Evolutionary conservation across 1,284 basidiomycete genomes (phyloP).

Genomic region (Melampsora abietis-canadensis): DNA sequence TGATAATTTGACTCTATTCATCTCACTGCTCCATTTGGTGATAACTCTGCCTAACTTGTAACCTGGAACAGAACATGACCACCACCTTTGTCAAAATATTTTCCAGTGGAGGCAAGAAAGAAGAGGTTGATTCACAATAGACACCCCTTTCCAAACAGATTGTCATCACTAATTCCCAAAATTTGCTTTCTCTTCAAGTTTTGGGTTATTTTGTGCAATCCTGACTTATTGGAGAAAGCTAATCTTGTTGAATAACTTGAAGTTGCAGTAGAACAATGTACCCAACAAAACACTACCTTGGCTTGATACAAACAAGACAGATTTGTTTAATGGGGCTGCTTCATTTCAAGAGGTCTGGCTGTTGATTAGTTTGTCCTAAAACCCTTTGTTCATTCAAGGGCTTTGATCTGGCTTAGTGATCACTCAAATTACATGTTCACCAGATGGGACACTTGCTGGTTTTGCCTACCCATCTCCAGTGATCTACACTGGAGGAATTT

Average conservation of each 20-base stretch:
- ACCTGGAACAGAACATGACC: conserved; percentile 19
- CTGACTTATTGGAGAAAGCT: background rate
- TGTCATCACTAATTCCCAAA: background rate
- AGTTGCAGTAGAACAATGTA: conserved; percentile 65
- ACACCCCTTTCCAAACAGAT: background rate
- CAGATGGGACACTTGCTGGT: conserved; percentile 66
- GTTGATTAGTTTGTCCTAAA: conserved; percentile 58
- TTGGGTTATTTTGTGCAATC: conserved; percentile 21
- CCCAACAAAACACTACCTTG: conserved; percentile 62
- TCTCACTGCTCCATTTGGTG: background rate
- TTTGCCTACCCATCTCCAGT: conserved; percentile 72
- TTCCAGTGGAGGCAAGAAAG: conserved; percentile 32
- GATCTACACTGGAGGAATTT: conserved; percentile 75
- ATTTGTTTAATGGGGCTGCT: conserved; percentile 59
- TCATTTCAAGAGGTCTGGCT: conserved; percentile 76
- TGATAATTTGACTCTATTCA: background rate
- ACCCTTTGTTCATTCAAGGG: background rate
- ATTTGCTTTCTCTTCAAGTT: conserved; percentile 9
- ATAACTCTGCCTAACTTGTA: background rate
- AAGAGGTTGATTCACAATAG: conserved; percentile 10
- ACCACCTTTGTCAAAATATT: conserved; percentile 34
- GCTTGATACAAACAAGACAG: conserved; percentile 57
- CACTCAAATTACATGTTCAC: background rate
- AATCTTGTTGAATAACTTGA: background rate
- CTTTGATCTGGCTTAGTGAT: background rate